Conservation (phyloP, 805 yeast genomes). For the Lipomyces oligophaga region DNA sequence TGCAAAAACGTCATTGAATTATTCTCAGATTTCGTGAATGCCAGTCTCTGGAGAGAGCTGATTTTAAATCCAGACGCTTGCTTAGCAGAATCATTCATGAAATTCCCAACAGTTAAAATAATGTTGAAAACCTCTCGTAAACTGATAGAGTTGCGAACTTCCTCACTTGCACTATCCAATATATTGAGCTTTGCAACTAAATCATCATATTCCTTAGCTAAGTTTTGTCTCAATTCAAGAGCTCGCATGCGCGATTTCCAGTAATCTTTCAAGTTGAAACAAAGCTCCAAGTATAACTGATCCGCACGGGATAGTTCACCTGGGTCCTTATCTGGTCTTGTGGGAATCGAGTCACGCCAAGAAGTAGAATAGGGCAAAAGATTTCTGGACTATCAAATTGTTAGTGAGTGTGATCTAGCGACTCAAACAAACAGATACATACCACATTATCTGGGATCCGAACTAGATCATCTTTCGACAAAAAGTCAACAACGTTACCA, state of each 20-base stretch:
- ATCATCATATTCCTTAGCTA: constrained; percentile 74
- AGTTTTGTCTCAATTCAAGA: constrained; percentile 61
- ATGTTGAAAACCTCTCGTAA: constrained; percentile 73
- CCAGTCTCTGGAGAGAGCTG: constrained; percentile 82
- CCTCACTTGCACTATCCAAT: constrained; percentile 69
- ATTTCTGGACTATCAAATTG: constrained; percentile 48
- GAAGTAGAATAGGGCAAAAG: constrained; percentile 78
- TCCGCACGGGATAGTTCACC: constrained; percentile 81
- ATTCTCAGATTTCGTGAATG: constrained; percentile 83
- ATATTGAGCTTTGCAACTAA: constrained; percentile 60
- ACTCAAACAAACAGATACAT: constrained; percentile 1
- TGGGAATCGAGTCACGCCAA: constrained; percentile 49
- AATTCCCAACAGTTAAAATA: constrained; percentile 88
- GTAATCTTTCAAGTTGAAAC: constrained; percentile 78
- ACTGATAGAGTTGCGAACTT: constrained; percentile 61
- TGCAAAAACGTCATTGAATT: constrained; percentile 87
- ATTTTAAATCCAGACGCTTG: constrained; percentile 92
- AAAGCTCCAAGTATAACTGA: constrained; percentile 72
- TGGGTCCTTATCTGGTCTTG: constrained; percentile 62
- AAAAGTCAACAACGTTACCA: constrained; percentile 75
- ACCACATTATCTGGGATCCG: constrained; percentile 65
- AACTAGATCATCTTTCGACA: constrained; percentile 67
- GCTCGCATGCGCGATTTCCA: constrained; percentile 94
- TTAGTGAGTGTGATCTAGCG: not conserved
- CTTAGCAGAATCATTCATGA: constrained; percentile 89